A percentile compares a stretch with the other conserved stretches of the same genome.
phyloP scores from a whole-genome alignment of 331 rosid species.

The Acacia concinna region DNA sequence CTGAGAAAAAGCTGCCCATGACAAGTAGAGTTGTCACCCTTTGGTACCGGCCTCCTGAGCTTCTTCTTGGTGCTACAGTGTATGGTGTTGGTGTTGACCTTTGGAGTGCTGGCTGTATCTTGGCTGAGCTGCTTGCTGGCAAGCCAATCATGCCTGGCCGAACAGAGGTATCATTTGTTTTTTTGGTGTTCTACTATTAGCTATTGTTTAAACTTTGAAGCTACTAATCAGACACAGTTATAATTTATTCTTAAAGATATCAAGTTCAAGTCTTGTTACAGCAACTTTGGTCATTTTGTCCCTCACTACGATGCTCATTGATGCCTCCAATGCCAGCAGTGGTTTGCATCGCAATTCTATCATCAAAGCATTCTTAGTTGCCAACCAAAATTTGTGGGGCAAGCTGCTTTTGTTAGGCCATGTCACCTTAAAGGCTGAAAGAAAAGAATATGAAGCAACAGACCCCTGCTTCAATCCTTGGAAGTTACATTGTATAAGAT shows the following conservation, averaged over 20 bases:
- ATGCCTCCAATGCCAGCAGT: not conserved
- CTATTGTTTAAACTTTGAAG: not conserved
- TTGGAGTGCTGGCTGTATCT: constrained; percentile 95
- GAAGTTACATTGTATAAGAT: not conserved
- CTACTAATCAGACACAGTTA: not conserved
- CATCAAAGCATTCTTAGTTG: not conserved
- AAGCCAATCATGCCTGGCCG: constrained; percentile 91
- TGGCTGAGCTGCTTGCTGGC: constrained; percentile 85
- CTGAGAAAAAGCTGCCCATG: constrained; percentile 63
- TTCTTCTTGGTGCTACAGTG: constrained; percentile 77
- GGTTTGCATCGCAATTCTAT: not conserved
- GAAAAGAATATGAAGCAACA: not conserved
- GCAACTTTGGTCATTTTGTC: not conserved
- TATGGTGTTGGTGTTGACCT: constrained; percentile 73
- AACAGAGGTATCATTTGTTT: constrained; percentile 70
- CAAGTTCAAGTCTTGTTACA: not conserved
- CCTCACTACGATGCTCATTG: not conserved
- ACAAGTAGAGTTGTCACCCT: constrained; percentile 90
- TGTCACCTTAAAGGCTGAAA: constrained; percentile 4
- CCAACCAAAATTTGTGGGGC: not conserved
- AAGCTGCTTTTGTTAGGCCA: not conserved
- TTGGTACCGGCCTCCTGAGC: constrained; percentile 91
- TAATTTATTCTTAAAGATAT: not conserved
- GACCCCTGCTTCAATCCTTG: not conserved
- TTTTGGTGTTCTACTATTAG: not conserved